Base-by-base conservation (phyloP, 345 rosid genomes). In the Dipteronia dyeriana region DNA sequence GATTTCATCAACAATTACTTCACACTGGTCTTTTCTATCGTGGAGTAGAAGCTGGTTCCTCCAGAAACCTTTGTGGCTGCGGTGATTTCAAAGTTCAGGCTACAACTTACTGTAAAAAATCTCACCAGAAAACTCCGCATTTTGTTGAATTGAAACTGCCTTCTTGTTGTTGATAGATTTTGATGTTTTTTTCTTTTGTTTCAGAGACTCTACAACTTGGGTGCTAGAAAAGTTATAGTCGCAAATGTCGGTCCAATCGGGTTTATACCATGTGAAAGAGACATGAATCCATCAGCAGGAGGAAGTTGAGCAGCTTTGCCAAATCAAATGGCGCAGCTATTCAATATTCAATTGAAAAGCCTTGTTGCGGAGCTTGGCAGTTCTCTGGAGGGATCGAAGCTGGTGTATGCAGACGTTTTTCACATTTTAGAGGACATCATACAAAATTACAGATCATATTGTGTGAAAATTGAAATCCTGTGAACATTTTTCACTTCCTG, bases 221-320 rank as follows among this genome's bases (percentile, higher is more conserved):
- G 91, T 25, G 98, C 93, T 1, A 86, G 93, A 76, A 91, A 91
- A 78, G 85, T 92, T 41, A 66, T 90, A n/a, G 86, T 88, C 6
- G 90, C 75, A 23, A 92, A 91, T 53, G 95, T 92, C 0, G 97
- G 97, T 38, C 97, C 98, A 0, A 87, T 94, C 0, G 98, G 97
- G 22, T 94, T 97, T 76, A 90, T 94, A 59, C 98, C 98, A 5
- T 92, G 45, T 72, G 85, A 88, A 71, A 88, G 90, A 78, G 94
- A 91, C 26, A 9, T 79, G 8, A 83, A 86, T 79, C 91, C 86
- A 31, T 66, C 66, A 8, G 60, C 76, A 1, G 94, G 90, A 75
- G 80, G 82, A 7, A 45, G 71, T 1, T 91, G 98, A 73, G 89
- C 76, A 3, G 85, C 78, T 62, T 67, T 79, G 49, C 85, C 90